Evolutionary conservation across 2,329 filamentous ascomycete species (phyloP).

Genomic region (Elsinoe ampelina): DNA sequence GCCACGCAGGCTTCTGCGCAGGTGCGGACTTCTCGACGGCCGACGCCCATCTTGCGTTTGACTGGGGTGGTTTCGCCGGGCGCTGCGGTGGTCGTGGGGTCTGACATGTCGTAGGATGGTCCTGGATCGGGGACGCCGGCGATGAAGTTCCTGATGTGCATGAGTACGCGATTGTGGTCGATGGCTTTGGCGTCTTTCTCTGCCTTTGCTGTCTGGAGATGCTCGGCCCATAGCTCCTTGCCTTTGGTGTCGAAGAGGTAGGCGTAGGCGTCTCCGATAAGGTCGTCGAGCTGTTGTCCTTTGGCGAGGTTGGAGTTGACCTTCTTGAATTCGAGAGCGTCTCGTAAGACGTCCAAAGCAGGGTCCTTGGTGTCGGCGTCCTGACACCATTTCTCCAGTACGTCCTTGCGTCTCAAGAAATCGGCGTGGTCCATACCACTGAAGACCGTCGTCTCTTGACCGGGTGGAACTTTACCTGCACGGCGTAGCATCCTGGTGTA

Average conservation of each 20-base stretch:
- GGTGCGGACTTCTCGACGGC: slow-evolving; percentile 49
- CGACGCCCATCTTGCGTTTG: slow-evolving; percentile 48
- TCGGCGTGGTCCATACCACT: slow-evolving; percentile 56
- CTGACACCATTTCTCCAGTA: slow-evolving; percentile 51
- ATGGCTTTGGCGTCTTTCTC: slow-evolving; percentile 14
- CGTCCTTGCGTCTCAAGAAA: slow-evolving; percentile 50
- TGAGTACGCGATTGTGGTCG: slow-evolving; percentile 24
- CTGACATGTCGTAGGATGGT: slow-evolving; percentile 17
- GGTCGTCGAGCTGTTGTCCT: slow-evolving; percentile 73
- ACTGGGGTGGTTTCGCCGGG: slow-evolving; percentile 11
- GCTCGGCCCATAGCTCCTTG: slow-evolving; percentile 45
- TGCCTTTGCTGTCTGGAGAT: slow-evolving; percentile 19
- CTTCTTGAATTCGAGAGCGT: slow-evolving; percentile 61
- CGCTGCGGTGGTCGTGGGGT: slow-evolving; percentile 15
- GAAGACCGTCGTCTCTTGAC: slow-evolving; percentile 56
- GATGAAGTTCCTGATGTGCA: slow-evolving; percentile 28
- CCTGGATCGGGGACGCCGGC: slow-evolving; percentile 10
- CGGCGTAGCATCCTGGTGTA: slow-evolving; percentile 52
- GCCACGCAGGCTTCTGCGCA: slow-evolving; percentile 49
- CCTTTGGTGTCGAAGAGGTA: slow-evolving; percentile 61
- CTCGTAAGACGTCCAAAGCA: slow-evolving; percentile 54
- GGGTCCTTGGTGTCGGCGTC: slow-evolving; percentile 38
- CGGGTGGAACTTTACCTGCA: slow-evolving; percentile 47
- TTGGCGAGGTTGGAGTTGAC: slow-evolving; percentile 87
- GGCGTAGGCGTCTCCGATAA: slow-evolving; percentile 86